Base-by-base conservation (phyloP, 2,329 filamentous ascomycete species). In the Chrysoporthe puriensis region DNA sequence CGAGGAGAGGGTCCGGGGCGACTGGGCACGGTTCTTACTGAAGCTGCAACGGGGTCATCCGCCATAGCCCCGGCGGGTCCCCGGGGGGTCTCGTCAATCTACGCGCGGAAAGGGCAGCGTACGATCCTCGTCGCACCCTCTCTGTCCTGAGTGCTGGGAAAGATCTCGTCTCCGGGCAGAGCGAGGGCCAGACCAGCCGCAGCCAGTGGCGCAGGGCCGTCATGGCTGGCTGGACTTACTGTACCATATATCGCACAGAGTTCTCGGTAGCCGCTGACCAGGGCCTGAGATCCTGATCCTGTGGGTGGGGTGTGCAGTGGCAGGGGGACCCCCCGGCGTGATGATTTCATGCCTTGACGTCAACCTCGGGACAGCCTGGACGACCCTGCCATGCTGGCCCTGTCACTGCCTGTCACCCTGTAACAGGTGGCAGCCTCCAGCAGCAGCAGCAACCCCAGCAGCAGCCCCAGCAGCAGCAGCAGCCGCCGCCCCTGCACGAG, bases 301-400 rank as follows among this genome's bases (percentile, higher is more conserved):
- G 48, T 50, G 48, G 48, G 11, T 21, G 21, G 48, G 48, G 48
- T 32, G 21, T 13, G 54, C 3, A 13, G 32, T 57, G 32, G 54
- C 16, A 34, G 34, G 54, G 34, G 18, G 32, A 32, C 26, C 14
- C 48, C 48, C 54, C 16, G 18, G 34, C 34, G 14, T 32, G 34
- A 57, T 57, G 54, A 57, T n/a, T n/a, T 57, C 54, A 57, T 57
- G 54, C 32, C 9, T 40, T 57, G 54, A 57, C 54, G 54, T 57
- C 54, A 57, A n/a, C 54, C 54, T n/a, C 34, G 34, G 32, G 54
- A 57, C 54, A 40, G 26, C 50, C 50, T 26, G 16, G 48, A 26
- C 26, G 26, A 26, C 36, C 9, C 6, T 40, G 9, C 36, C 36
- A 40, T 40, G 6, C 26, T 14, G 16, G 11, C 26, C 50, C 50